A percentile compares a stretch with the other conserved stretches of the same genome.
phyloP scores from a whole-genome alignment of 768 basidiomycete genomes.

The Dendrothele bispora region DNA sequence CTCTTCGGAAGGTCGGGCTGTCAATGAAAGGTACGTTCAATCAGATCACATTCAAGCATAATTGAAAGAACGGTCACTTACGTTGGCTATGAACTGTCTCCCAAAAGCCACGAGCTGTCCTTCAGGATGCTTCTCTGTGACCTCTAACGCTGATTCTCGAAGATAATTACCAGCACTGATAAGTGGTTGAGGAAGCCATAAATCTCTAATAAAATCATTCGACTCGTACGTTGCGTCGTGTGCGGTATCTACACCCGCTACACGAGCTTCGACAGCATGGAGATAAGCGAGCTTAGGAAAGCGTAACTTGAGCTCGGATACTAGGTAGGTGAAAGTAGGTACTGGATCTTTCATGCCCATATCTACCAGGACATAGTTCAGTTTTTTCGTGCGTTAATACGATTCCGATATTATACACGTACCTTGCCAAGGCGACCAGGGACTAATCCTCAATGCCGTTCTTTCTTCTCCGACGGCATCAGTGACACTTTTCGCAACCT shows the following conservation, averaged over 20 bases:
- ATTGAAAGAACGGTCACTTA: conserved; percentile 1
- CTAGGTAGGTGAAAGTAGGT: conserved; percentile 35
- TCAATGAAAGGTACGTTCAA: neutral
- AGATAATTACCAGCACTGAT: conserved; percentile 30
- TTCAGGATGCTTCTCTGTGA: conserved; percentile 25
- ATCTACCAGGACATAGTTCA: conserved; percentile 17
- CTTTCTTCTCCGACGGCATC: conserved; percentile 43
- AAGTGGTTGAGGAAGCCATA: conserved; percentile 23
- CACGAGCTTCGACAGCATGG: conserved; percentile 36
- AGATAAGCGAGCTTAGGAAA: conserved; percentile 42
- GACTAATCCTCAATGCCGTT: conserved; percentile 43
- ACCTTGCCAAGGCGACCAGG: conserved; percentile 37
- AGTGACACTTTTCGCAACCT: conserved; percentile 44
- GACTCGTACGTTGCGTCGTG: neutral
- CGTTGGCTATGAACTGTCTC: conserved; percentile 11
- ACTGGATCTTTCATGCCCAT: conserved; percentile 34
- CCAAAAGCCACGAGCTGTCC: conserved; percentile 12
- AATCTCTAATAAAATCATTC: conserved; percentile 20
- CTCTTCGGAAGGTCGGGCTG: conserved; percentile 32
- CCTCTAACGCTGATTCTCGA: conserved; percentile 23
- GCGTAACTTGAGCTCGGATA: conserved; percentile 19
- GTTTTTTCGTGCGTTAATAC: neutral
- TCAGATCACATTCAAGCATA: neutral
- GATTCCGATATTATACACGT: neutral
- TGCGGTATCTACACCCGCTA: conserved; percentile 7